These are phyloP conservation scores for Teratosphaeria nubilosa DNA, from an alignment of 2,329 filamentous ascomycete species.

Conservation along the genomic window DNA sequence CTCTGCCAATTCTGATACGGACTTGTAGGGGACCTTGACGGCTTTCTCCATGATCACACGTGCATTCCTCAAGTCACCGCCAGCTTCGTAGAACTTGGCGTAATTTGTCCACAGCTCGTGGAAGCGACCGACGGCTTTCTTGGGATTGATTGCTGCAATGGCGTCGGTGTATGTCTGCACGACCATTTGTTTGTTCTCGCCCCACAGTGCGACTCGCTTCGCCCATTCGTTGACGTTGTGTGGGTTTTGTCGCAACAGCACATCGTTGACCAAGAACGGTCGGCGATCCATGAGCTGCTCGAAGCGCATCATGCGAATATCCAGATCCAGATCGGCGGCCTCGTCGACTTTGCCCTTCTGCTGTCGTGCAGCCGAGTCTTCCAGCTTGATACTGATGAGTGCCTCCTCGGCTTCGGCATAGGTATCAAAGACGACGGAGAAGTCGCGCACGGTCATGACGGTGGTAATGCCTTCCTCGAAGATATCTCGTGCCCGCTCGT, in stretches of 20 bases:
- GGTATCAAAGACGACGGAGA: slow-evolving; percentile 90
- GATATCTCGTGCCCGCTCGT: slow-evolving; percentile 82
- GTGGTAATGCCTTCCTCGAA: slow-evolving; percentile 96
- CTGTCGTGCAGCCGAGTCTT: slow-evolving; percentile 69
- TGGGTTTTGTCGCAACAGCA: slow-evolving; percentile 87
- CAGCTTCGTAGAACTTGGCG: slow-evolving; percentile 90
- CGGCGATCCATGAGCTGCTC: slow-evolving; percentile 96
- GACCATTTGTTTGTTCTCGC: slow-evolving; percentile 80
- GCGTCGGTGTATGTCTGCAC: slow-evolving; percentile 92
- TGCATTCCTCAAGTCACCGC: slow-evolving; percentile 73
- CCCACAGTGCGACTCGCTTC: slow-evolving; percentile 92
- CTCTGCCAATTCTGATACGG: slow-evolving; percentile 90
- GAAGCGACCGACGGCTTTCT: slow-evolving; percentile 86
- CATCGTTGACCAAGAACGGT: slow-evolving; percentile 93
- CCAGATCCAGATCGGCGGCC: slow-evolving; percentile 83
- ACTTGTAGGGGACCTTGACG: slow-evolving; percentile 95
- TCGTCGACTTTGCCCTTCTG: slow-evolving; percentile 69
- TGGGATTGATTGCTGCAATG: slow-evolving; percentile 84
- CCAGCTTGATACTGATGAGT: slow-evolving; percentile 83
- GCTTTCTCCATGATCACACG: slow-evolving; percentile 95
- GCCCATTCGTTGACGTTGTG: slow-evolving; percentile 96
- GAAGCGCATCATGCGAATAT: slow-evolving; percentile 95
- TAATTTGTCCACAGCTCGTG: slow-evolving; percentile 95
- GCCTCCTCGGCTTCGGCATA: slow-evolving; percentile 97
- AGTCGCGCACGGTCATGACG: slow-evolving; percentile 97